Evolutionary conservation across 352 stramenopile species (phyloP).

Genomic region (Nothophytophthora sp.): DNA sequence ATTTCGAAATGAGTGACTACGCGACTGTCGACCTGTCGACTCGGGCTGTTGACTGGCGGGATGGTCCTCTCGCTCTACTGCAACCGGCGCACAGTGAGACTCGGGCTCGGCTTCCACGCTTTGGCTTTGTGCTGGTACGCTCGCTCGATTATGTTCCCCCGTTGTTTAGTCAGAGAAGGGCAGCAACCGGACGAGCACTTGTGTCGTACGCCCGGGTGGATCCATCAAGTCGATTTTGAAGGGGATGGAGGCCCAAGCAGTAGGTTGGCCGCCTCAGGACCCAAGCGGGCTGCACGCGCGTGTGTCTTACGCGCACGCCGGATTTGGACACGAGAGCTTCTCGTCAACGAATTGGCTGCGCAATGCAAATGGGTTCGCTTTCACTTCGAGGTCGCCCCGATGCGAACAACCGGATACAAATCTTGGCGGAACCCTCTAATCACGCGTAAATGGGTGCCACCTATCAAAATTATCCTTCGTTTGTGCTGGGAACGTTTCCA

Average conservation of each 20-base stretch:
- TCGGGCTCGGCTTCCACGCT: neutral
- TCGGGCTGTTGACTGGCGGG: too few relatives aligned
- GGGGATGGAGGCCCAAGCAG: slow-evolving; percentile 14
- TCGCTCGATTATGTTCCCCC: slow-evolving; percentile 6
- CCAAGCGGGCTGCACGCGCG: slow-evolving; percentile 9
- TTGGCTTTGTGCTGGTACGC: slow-evolving; percentile 3
- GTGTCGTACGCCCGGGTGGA: slow-evolving; percentile 23
- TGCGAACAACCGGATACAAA: too few relatives aligned
- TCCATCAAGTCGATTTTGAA: slow-evolving; percentile 4
- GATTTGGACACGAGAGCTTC: neutral
- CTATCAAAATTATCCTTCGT: too few relatives aligned
- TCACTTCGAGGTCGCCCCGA: neutral
- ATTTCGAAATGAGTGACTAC: slow-evolving; percentile 19
- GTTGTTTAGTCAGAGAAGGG: slow-evolving; percentile 18
- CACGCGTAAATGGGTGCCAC: too few relatives aligned
- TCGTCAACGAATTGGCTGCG: neutral
- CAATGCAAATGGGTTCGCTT: neutral
- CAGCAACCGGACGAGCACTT: too few relatives aligned
- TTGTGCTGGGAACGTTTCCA: too few relatives aligned
- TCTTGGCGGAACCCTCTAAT: too few relatives aligned
- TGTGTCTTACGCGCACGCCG: too few relatives aligned
- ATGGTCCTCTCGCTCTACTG: too few relatives aligned
- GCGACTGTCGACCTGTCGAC: too few relatives aligned
- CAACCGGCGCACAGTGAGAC: neutral
- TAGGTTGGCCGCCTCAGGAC: slow-evolving; percentile 9